These are phyloP conservation scores for Xylaria sp. DNA, from an alignment of 2,329 filamentous ascomycete genomes.

Conservation along the genomic window DNA sequence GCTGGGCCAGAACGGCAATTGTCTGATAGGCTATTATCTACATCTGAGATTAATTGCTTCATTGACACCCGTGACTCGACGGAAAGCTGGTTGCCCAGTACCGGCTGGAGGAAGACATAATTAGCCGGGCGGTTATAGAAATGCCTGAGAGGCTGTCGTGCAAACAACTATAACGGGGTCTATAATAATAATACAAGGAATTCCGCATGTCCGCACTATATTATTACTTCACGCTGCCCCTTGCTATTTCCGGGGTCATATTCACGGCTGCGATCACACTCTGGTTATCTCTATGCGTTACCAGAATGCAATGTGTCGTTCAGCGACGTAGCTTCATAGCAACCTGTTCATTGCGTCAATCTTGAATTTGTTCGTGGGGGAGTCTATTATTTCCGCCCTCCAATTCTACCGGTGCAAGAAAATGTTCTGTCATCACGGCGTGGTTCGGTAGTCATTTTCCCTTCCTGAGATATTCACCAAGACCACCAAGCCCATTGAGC, in stretches of 20 bases:
- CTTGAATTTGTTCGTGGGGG: no score
- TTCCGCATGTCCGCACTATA: constrained; percentile 13
- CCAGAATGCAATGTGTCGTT: neutral
- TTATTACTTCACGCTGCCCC: neutral
- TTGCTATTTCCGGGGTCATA: neutral
- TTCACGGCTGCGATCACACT: neutral
- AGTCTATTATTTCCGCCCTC: neutral
- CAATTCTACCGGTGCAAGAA: neutral
- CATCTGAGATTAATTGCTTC: constrained; percentile 33
- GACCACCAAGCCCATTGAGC: neutral
- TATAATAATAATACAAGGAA: neutral
- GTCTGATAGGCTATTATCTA: constrained; percentile 31
- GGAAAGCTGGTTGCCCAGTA: constrained; percentile 5
- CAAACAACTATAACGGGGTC: neutral
- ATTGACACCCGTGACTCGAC: constrained; percentile 20
- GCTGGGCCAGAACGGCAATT: constrained; percentile 30
- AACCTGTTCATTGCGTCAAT: neutral
- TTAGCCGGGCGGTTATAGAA: constrained; percentile 33
- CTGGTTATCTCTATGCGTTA: neutral
- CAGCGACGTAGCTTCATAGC: neutral
- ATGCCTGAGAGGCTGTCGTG: constrained; percentile 9
- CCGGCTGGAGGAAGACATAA: constrained; percentile 25
- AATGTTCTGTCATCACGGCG: neutral
- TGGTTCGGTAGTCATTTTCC: neutral
- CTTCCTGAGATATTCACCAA: neutral